Base-by-base conservation (phyloP, 1,284 basidiomycete species). In the Heterobasidion irregulare region DNA sequence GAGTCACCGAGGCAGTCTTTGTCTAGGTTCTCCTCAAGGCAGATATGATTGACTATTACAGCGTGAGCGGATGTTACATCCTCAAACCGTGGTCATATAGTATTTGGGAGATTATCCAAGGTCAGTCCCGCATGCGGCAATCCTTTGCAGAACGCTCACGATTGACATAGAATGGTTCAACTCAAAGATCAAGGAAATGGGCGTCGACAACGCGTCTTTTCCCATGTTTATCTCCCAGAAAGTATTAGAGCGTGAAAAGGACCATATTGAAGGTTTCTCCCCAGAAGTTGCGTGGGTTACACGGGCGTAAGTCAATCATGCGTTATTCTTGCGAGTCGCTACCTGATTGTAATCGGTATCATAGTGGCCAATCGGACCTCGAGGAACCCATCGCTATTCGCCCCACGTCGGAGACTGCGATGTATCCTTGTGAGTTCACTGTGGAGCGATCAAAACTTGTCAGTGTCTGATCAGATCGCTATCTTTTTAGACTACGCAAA, bases 241-340 rank as follows among this genome's bases (percentile, higher is more conserved):
- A 58, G 92, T 97, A 41, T 82, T 99, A 54, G 95, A 99, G 72
- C 82, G 89, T 50, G 96, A 99, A 72, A 99, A 99, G 77, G 89
- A 99, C 66, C 96, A 99, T 71, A 94, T 99, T 61, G 97, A 98
- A 70, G 96, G 96, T n/a, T 99, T 99, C 72, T 97, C 96, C 59
- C 95, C 96, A 1, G 96, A 99, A 72, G 97, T 99, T 38, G 97
- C 96, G 32, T 99, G 96, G 97, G 97, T 99, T 54, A 99, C 97
- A 47, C 81, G 83, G 72, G 96, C 96, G 89, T 94, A 66, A 68
- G 89, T 83, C 18, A 47, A 52, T 9, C 1, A 44, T 13, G 26
- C 52, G 1, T 16, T 26, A 45, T 43, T 18, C 12, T 12, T n/a
- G n/a, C n/a, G n/a, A n/a, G n/a, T n/a, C 41, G 13, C 36, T 6